phyloP scores from a whole-genome alignment of 768 basidiomycete species.

The Naematelia aurantialba region DNA sequence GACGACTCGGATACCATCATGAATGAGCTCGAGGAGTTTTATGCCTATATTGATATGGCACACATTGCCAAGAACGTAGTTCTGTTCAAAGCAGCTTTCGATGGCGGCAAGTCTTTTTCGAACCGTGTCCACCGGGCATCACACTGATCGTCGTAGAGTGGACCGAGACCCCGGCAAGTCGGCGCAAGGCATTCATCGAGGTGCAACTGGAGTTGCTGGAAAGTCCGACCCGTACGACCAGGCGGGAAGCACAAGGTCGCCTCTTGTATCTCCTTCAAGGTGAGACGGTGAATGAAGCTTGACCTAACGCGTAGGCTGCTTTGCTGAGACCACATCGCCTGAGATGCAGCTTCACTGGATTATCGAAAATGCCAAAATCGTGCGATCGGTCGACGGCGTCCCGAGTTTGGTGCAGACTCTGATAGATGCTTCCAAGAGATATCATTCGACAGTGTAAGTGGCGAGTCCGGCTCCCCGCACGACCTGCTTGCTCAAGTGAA shows the following conservation, averaged over 20 bases:
- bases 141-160: slow-evolving; percentile 60
- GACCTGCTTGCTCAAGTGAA: neutral
- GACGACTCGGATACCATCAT: slow-evolving; percentile 94
- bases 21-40: slow-evolving; percentile 96
- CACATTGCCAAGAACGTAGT: slow-evolving; percentile 81
- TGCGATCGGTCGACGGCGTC: slow-evolving; percentile 78
- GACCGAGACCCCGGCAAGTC: slow-evolving; percentile 63
- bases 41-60: slow-evolving; percentile 91
- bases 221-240: slow-evolving; percentile 74
- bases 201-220: slow-evolving; percentile 80
- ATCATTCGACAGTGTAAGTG: slow-evolving; percentile 58
- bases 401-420: slow-evolving; percentile 78
- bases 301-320: slow-evolving; percentile 61
- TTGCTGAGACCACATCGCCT: slow-evolving; percentile 82
- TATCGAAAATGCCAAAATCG: slow-evolving; percentile 83
- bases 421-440: slow-evolving; percentile 77
- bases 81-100: slow-evolving; percentile 80
- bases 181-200: slow-evolving; percentile 71
- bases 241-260: slow-evolving; percentile 80
- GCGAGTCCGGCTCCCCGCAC: neutral
- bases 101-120: slow-evolving; percentile 59
- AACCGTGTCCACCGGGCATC: neutral
- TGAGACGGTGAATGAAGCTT: slow-evolving; percentile 42
- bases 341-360: slow-evolving; percentile 96
- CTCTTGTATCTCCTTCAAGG: slow-evolving; percentile 92